Base-by-base conservation (phyloP, 106 monocot species). In the Cymbidium sinense region DNA sequence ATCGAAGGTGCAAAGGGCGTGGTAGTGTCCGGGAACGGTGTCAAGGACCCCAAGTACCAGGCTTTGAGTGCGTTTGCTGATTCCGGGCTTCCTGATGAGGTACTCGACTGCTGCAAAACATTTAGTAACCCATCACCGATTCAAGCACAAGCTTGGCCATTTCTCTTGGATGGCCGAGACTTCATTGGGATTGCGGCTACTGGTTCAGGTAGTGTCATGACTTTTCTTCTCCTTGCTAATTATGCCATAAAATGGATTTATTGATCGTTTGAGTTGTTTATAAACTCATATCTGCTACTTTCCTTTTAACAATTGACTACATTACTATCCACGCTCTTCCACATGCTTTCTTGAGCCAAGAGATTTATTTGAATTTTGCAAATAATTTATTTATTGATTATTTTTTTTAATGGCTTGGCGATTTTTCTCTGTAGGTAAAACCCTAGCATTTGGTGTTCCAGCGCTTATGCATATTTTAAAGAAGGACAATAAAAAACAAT, bases 121-220 rank as follows among this genome's bases (percentile, higher is more conserved):
- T 99, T 95, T 77, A 84, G 37, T 34, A 86, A 83, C 43, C 99
- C 99, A 17, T 99, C 99, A 27, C 92, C 99, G 4, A 99, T 99
- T 50, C 99, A 99, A 70, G 81, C 99, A 30, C 90, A 90, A 65
- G 78, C 95, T 0, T 99, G 99, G 99, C 99, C 99, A 0, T 99
- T 92, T 78, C 80, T 99, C 34, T 79, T 99, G 81, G 82, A 91
- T 43, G 99, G 90, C 0, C 81, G 99, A 35, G 99, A 99, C 75
- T 89, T 99, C 81, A 91, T 99, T 11, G 99, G 99, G 4, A 99
- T 99, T 55, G 99, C 99, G 13, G 90, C 92, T 3, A 99, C 99
- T 73, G 99, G 98, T 34, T 99, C 98, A 6, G 98, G 98, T 99
- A 81, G 51, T 78, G 27, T 13, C 23, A 8, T 23, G 41, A n/a